phyloP scores from a whole-genome alignment of 768 basidiomycete species.

The Termitomyces sp. region DNA sequence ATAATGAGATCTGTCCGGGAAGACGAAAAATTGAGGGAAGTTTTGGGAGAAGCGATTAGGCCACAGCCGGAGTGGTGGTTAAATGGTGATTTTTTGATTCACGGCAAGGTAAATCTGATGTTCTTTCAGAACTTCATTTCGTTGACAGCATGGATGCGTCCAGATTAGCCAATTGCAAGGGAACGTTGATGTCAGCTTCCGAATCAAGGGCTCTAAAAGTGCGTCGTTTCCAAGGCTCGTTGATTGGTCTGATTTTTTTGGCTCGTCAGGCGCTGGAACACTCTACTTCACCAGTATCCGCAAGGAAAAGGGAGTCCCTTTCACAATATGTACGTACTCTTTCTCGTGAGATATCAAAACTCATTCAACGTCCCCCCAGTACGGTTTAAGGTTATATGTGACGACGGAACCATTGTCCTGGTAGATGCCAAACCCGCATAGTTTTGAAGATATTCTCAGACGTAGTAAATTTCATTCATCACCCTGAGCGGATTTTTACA shows the following conservation, averaged over 20 bases:
- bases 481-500: background rate
- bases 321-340: constrained; percentile 53
- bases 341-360: background rate
- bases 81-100: constrained; percentile 70
- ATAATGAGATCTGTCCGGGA: constrained; percentile 56
- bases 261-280: constrained; percentile 55
- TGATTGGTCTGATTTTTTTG: background rate
- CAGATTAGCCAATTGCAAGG: constrained; percentile 73
- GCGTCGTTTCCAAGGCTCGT: background rate
- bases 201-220: constrained; percentile 70
- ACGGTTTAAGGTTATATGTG: constrained; percentile 61
- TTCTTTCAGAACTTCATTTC: background rate
- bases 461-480: background rate
- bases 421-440: constrained; percentile 28
- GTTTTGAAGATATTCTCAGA: background rate
- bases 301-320: constrained; percentile 64
- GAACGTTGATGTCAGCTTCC: constrained; percentile 72
- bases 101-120: constrained; percentile 49
- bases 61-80: constrained; percentile 68
- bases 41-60: constrained; percentile 60
- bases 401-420: constrained; percentile 48
- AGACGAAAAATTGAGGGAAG: constrained; percentile 40
- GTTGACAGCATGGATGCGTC: background rate
- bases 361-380: constrained; percentile 29
- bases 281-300: constrained; percentile 82